Evolutionary conservation across 1,284 basidiomycete species (phyloP).

Genomic region (Trametes sp.): DNA sequence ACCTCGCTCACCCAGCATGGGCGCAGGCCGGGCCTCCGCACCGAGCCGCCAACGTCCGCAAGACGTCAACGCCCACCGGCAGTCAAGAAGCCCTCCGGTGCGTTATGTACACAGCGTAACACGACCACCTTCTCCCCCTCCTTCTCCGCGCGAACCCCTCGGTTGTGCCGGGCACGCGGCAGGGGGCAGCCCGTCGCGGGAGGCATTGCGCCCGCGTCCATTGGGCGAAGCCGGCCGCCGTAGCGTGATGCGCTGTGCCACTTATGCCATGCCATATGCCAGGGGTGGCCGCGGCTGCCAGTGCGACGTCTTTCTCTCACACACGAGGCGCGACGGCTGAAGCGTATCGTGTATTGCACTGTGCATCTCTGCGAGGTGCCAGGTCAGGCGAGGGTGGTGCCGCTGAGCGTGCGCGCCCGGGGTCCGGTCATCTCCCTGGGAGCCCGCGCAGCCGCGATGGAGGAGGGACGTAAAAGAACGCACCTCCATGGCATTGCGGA

Average conservation of each 20-base stretch:
- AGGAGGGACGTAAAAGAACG: conserved; percentile 9
- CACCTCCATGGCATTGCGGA: not conserved
- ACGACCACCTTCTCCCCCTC: no score
- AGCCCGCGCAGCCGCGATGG: not conserved
- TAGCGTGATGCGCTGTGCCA: not conserved
- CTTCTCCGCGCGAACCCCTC: no score
- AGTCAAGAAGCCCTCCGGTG: not conserved
- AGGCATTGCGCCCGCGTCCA: not conserved
- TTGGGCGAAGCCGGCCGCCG: not conserved
- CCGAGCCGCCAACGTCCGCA: not conserved
- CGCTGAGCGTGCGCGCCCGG: not conserved
- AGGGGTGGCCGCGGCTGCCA: no score
- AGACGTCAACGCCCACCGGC: conserved; percentile 2
- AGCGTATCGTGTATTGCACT: conserved; percentile 10
- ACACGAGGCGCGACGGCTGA: conserved; percentile 13
- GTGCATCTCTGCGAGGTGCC: not conserved
- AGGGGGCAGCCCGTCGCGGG: conserved; percentile 5
- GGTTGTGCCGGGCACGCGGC: not conserved
- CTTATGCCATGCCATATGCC: not conserved
- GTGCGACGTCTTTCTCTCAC: not conserved
- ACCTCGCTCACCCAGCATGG: not conserved
- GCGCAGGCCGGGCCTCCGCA: not conserved
- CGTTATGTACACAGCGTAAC: no score
- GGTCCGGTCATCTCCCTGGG: not conserved
- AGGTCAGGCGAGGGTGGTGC: not conserved